Base-by-base conservation (phyloP, 331 rosid species). In the Saraca asoca region DNA sequence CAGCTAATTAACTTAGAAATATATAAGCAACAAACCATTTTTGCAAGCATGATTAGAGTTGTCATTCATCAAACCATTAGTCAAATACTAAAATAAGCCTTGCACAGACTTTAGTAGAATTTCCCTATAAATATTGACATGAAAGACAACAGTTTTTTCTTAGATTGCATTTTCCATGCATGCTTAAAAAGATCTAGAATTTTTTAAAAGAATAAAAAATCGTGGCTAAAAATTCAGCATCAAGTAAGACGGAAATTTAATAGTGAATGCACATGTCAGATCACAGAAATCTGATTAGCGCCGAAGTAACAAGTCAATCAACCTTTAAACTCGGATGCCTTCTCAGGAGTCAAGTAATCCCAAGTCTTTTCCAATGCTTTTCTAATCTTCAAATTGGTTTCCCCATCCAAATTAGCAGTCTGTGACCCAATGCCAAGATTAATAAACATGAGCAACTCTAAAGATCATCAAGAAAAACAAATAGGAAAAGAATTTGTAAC, bases 401-500 rank as follows among this genome's bases (percentile, higher is more conserved):
- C 98, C 79, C 98, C 98, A 6, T 94, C 98, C 84, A 94, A 79
- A 83, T 94, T 94, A 75, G 98, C 96, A 72, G 98, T 94, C 98
- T 94, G 83, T 51, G 57, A 66, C 29, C 64, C 60, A 73, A 42
- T 82, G 44, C 55, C 58, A 52, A 19, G 18, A 31, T 70, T 64
- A 71, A 61, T 39, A 51, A 43, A 58, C 46, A 15, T 24, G 51
- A 33, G 12, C 33, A 12, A 69, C 77, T 41, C 69, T 64, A 59
- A 64, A 41, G 10, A 65, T 49, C 13, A 8, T 61, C 17, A 7
- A 72, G 52, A 52, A 58, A 58, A 66, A 68, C 52, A 43, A 10
- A 62, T 42, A 74, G 57, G 62, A 12, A 68, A 57, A 29, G 29
- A 33, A 5, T 1, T 37, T 6, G 3, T 7, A 72, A 93, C 98